Evolutionary conservation across 352 stramenopile species (phyloP), one percentile per base, ranked within the genome.

Genomic region (Phytopythium delawarense): DNA sequence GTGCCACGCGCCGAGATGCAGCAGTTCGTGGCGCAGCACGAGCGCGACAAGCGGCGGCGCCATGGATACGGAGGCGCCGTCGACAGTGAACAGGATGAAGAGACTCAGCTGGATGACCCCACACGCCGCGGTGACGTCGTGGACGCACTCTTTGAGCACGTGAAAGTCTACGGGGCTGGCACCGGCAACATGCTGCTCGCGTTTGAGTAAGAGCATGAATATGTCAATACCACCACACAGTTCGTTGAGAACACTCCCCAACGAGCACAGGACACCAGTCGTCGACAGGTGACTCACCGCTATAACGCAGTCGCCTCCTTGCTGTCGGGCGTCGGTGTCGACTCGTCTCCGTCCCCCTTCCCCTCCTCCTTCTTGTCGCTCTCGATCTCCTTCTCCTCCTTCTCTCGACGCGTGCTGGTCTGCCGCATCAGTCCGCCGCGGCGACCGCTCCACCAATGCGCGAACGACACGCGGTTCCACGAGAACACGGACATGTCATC

Each of bases 391-490:
- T 40, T 8, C 9, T 13, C 11, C 20, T 46, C 51, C 37, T 46
- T 28, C 9, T 57, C 28, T 30, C 51, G 28, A 1, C 51, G 51
- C 20, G 30, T 30, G 12, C 12, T 57, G 4, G 34, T 16, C 9
- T 32, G 32, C 6, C 51, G 51, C 51, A 57, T 57, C 4, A 44
- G 32, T 1, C 34, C n/a, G 4, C 20, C 72, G 30, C 63, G 71
- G 15, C 81, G 76, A 46, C 83, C 81, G 16, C 74, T 64, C 86
- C 86, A 94, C 86, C 86, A 94, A 48, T 92, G 78, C 2, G 85
- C 69, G 40, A 94, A 82, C 23, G 83, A 92, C 18, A 92, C 81
- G 50, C 79, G 82, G 51, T 88, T 74, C 85, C 85, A 94, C 11
- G 69, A 74, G 65, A 88, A 88, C 60, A 87, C 45, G 1, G 78